Conservation (phyloP, 78 protist species). For the Dictyostelium discoideum region DNA sequence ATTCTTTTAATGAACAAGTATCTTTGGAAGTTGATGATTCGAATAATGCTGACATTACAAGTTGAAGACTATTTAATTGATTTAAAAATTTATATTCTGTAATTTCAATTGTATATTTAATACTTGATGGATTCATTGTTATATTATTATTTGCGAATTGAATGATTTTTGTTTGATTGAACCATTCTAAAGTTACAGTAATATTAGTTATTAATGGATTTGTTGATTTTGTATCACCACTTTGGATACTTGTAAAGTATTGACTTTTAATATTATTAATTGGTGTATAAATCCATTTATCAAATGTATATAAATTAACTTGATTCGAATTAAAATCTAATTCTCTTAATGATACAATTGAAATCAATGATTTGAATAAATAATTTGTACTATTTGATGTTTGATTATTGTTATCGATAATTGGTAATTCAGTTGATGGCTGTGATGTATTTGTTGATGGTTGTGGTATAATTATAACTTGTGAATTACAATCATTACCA, state of each 20-base stretch:
- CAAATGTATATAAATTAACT: background rate
- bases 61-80: background rate
- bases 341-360: background rate
- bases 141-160: background rate
- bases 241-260: background rate
- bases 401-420: background rate
- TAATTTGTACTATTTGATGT: background rate
- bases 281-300: background rate
- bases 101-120: slow-evolving; percentile 2
- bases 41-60: background rate
- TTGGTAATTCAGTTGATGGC: background rate
- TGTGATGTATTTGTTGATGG: no score
- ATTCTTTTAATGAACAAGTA: background rate
- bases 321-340: background rate
- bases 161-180: no score
- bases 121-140: background rate
- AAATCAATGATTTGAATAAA: background rate
- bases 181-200: background rate
- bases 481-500: no score
- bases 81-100: background rate
- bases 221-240: background rate
- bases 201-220: background rate
- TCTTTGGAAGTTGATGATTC: background rate
- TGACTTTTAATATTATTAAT: background rate
- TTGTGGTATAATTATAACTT: no score